A percentile compares a stretch with the other conserved stretches of the same genome.
Conservation (phyloP, 495 filamentous ascomycete species). For the Rusavskia elegans region DNA sequence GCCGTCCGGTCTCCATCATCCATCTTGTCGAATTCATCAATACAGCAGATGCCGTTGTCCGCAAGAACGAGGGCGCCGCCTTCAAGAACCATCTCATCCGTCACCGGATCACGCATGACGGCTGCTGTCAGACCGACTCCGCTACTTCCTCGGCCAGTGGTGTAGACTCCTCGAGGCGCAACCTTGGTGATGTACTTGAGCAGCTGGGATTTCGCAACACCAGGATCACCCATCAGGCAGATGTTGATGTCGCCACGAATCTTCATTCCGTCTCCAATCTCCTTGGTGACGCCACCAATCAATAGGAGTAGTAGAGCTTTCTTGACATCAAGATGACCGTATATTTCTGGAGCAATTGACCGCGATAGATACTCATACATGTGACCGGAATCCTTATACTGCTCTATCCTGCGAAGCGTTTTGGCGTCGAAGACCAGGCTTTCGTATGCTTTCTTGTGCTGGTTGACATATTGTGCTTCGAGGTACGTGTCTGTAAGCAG, state of each 20-base stretch:
- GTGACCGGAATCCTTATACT: slow-evolving; percentile 65
- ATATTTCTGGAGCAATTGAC: slow-evolving; percentile 96
- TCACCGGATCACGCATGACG: slow-evolving; percentile 96
- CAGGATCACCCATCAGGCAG: slow-evolving; percentile 97
- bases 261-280: slow-evolving; percentile 94
- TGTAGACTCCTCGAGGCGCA: slow-evolving; percentile 92
- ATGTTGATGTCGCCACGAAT: slow-evolving; percentile 98
- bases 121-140: slow-evolving; percentile 96
- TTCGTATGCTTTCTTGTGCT: slow-evolving; percentile 96
- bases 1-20: slow-evolving; percentile 91
- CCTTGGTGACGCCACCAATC: slow-evolving; percentile 91
- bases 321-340: slow-evolving; percentile 91
- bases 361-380: slow-evolving; percentile 89
- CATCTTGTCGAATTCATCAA: slow-evolving; percentile 99
- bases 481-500: slow-evolving; percentile 93
- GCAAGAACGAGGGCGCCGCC: slow-evolving; percentile 90
- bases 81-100: slow-evolving; percentile 97
- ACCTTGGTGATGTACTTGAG: slow-evolving; percentile 98
- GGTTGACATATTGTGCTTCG: slow-evolving; percentile 80
- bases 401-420: slow-evolving; percentile 64
- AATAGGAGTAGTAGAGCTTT: slow-evolving; percentile 88
- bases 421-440: slow-evolving; percentile 63
- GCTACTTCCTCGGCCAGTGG: slow-evolving; percentile 86
- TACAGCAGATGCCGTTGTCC: slow-evolving; percentile 98
- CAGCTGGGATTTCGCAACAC: slow-evolving; percentile 96